These are phyloP conservation scores for Eucalyptus tenuipes DNA, from an alignment of 345 rosid species.

Conservation along the genomic window DNA sequence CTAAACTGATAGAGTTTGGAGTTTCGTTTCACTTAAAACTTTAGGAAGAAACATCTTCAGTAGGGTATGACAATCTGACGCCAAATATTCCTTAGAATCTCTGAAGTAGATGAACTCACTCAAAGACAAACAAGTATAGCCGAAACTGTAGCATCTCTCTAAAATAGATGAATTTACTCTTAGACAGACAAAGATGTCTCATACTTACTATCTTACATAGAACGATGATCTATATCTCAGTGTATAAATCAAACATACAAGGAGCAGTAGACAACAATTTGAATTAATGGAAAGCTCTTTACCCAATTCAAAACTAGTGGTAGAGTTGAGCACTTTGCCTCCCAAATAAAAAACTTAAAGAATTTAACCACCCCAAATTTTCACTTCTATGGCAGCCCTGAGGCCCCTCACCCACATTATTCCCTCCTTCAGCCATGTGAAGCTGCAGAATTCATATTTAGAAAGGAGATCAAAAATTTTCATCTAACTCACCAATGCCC, in stretches of 20 bases:
- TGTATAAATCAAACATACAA: background rate
- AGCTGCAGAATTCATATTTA: background rate
- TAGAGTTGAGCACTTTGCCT: background rate
- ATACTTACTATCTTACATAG: background rate
- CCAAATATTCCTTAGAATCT: background rate
- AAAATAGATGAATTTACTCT: background rate
- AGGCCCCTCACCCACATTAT: background rate
- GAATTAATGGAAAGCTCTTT: background rate
- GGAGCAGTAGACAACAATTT: background rate
- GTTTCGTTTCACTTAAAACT: background rate
- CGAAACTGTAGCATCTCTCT: background rate
- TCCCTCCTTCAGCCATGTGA: background rate
- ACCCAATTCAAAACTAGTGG: background rate
- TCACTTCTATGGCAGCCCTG: background rate
- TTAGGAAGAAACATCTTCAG: background rate
- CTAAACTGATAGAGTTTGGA: background rate
- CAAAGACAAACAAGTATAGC: background rate
- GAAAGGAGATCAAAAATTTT: background rate
- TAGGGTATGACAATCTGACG: background rate
- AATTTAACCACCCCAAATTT: background rate
- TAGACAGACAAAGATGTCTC: background rate
- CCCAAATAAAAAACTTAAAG: background rate
- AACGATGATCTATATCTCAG: background rate
- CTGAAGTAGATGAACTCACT: background rate
- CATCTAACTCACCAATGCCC: slow-evolving; percentile 54